Conservation (phyloP, 306 rosid genomes). For the Castanea crenata region DNA sequence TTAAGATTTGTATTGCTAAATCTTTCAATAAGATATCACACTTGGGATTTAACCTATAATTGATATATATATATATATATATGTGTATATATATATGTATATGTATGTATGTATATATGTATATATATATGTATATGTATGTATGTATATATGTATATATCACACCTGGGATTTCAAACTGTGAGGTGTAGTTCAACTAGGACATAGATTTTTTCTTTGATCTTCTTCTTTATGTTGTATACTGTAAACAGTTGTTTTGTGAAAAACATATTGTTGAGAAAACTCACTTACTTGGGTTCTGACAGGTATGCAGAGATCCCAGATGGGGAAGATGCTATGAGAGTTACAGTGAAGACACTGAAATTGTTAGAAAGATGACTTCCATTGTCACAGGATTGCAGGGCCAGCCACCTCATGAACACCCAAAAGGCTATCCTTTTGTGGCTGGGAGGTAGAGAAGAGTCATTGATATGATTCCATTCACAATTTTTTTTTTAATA, state of each 20-base stretch:
- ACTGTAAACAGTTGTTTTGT: not conserved
- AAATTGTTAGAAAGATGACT: conserved; percentile 72
- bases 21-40: not conserved
- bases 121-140: too few relatives aligned
- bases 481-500: not conserved
- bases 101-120: too few relatives aligned
- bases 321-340: conserved; percentile 95
- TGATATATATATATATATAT: too few relatives aligned
- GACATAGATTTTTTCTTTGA: not conserved
- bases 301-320: conserved; percentile 84
- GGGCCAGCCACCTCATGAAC: conserved; percentile 72
- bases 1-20: not conserved
- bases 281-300: conserved; percentile 22
- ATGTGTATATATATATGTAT: too few relatives aligned
- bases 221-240: not conserved
- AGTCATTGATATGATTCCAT: not conserved
- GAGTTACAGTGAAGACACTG: conserved; percentile 78
- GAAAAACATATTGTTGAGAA: not conserved
- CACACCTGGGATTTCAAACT: not conserved
- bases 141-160: too few relatives aligned
- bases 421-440: conserved; percentile 70
- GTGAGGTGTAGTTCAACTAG: not conserved
- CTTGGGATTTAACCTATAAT: not conserved
- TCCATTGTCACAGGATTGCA: conserved; percentile 77
- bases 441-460: conserved; percentile 68